Evolutionary conservation across 106 monocot genomes (phyloP).

Genomic region (Phalaenopsis aphrodite): DNA sequence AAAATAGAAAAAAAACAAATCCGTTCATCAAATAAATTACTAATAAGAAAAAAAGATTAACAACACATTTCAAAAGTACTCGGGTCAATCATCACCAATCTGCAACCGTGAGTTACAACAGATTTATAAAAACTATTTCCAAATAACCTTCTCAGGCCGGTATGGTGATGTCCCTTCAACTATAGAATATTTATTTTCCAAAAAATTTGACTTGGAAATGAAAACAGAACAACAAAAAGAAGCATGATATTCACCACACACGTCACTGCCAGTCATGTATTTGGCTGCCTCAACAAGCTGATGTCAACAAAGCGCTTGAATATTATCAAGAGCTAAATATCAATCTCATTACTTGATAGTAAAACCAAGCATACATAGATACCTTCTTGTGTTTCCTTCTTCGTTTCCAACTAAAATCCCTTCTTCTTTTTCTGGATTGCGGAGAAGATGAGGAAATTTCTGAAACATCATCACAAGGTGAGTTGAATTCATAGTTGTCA

Average conservation of each 20-base stretch:
- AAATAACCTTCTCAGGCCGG: neutral
- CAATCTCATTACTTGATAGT: neutral
- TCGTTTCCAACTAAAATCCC: conserved; percentile 9
- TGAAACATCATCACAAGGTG: neutral
- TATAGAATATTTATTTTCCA: conserved; percentile 1
- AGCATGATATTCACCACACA: neutral
- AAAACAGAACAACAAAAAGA: neutral
- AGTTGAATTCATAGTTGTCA: neutral
- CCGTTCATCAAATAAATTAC: neutral
- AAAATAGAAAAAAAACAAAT: too few relatives aligned
- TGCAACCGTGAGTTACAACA: neutral
- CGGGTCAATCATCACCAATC: neutral
- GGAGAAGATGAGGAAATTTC: neutral
- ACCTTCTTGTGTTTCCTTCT: conserved; percentile 6
- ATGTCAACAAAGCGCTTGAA: neutral
- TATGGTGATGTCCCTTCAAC: neutral
- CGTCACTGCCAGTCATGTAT: neutral
- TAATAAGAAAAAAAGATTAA: neutral
- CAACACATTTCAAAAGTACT: neutral
- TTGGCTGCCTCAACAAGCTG: neutral
- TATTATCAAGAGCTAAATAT: neutral
- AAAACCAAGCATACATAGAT: neutral
- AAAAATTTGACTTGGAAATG: neutral
- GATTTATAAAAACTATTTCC: neutral
- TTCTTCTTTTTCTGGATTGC: conserved; percentile 6